Evolutionary conservation across 192 early-diverging fungal species (phyloP).

Genomic region (Phlyctochytrium arcticum): DNA sequence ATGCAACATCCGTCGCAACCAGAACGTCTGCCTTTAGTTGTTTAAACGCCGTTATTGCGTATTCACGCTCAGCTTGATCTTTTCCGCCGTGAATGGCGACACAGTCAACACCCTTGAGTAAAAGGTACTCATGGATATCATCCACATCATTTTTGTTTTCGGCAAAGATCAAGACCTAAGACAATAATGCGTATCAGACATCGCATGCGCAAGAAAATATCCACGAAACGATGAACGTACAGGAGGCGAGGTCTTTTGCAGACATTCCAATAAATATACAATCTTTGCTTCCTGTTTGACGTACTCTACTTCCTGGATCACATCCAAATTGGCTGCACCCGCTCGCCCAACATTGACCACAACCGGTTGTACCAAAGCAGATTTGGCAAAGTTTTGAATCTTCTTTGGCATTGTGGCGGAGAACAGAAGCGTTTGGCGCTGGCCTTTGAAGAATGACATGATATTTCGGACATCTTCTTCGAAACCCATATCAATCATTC

Average conservation of each 20-base stretch:
- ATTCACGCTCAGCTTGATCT: constrained; percentile 96
- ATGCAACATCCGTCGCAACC: constrained; percentile 95
- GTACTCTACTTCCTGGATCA: constrained; percentile 97
- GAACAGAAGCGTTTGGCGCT: constrained; percentile 96
- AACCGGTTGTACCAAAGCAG: constrained; percentile 81
- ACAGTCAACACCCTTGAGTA: constrained; percentile 91
- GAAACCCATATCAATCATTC: constrained; percentile 99
- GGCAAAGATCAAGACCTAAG: constrained; percentile 85
- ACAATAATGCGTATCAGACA: background rate
- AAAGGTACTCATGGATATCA: constrained; percentile 94
- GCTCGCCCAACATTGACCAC: constrained; percentile 98
- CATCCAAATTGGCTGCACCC: constrained; percentile 92
- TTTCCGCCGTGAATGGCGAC: constrained; percentile 96
- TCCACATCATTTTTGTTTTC: constrained; percentile 99
- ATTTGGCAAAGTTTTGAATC: constrained; percentile 93
- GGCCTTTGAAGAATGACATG: constrained; percentile 87
- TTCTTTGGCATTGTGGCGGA: constrained; percentile 98
- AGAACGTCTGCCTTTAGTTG: constrained; percentile 89
- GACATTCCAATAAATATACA: constrained; percentile 88
- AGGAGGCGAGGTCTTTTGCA: constrained; percentile 96
- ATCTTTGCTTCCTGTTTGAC: constrained; percentile 96
- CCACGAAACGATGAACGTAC: constrained; percentile 34
- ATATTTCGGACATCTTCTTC: constrained; percentile 95
- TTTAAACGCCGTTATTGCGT: constrained; percentile 88
- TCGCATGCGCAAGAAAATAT: background rate